Conservation (phyloP, 2,329 filamentous ascomycete species). For the Penicillium sp. region DNA sequence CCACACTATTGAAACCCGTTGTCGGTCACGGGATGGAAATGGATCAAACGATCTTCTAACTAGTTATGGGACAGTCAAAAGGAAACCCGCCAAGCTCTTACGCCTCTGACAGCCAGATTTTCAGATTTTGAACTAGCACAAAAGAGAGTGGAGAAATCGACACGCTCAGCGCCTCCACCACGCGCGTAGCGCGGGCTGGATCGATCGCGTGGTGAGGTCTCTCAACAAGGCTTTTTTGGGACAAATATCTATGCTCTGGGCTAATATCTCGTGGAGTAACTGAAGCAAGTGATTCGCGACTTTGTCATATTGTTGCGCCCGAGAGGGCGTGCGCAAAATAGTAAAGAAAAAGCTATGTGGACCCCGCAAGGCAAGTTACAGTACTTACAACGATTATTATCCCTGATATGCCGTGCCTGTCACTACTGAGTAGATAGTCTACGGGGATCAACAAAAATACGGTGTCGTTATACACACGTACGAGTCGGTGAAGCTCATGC, state of each 20-base stretch:
- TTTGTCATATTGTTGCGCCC: neutral
- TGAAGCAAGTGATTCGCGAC: neutral
- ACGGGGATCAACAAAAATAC: neutral
- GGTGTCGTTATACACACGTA: neutral
- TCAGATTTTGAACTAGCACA: constrained; percentile 1
- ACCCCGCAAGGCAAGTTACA: neutral
- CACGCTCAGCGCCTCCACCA: neutral
- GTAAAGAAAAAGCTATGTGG: neutral
- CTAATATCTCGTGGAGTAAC: neutral
- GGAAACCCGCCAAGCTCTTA: neutral
- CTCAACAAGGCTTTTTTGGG: neutral
- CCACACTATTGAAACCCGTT: neutral
- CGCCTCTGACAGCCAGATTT: neutral
- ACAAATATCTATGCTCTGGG: neutral
- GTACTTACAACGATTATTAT: neutral
- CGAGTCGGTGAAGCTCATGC: neutral
- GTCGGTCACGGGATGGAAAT: neutral
- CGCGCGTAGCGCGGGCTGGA: constrained; percentile 1
- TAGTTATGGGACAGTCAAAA: neutral
- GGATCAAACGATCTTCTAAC: neutral
- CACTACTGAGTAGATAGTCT: neutral
- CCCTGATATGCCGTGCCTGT: neutral
- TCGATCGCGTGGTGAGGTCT: neutral
- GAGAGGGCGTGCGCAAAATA: too few species aligned
- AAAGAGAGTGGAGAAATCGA: neutral